These are phyloP conservation scores for Kluyveromyces sp. DNA, from an alignment of 1,139 yeast species.

Conservation along the genomic window DNA sequence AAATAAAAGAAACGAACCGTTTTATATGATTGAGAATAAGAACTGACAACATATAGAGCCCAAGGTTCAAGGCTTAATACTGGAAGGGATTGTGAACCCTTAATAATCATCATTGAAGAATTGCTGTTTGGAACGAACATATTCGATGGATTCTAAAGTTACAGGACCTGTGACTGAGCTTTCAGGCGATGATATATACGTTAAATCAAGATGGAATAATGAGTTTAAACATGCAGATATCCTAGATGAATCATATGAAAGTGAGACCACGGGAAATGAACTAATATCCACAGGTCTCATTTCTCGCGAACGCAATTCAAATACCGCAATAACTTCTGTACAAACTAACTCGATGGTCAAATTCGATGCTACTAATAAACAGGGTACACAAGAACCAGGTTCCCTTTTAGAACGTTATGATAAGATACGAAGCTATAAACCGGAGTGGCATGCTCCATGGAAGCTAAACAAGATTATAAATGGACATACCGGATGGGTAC, in stretches of 20 bases:
- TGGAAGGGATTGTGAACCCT: too few species aligned
- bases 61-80: not conserved
- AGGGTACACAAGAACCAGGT: not conserved
- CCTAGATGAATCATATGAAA: conserved; percentile 19
- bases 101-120: too few species aligned
- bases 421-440: conserved; percentile 25
- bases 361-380: too few species aligned
- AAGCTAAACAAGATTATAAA: conserved; percentile 63
- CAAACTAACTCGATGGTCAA: too few species aligned
- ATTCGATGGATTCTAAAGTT: not conserved
- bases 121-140: too few species aligned
- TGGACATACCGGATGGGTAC: conserved; percentile 93
- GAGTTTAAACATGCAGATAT: conserved; percentile 21
- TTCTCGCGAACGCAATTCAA: not conserved
- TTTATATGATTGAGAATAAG: not conserved
- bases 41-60: not conserved
- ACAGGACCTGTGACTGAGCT: conserved; percentile 1
- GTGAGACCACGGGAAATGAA: conserved; percentile 1
- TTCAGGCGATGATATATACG: conserved; percentile 19
- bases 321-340: not conserved
- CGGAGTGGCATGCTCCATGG: conserved; percentile 59
- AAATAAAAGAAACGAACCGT: not conserved
- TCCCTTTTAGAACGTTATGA: conserved; percentile 21
- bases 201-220: conserved; percentile 22
- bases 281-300: too few species aligned